phyloP scores from a whole-genome alignment of 1,284 basidiomycete species.

The Leucoagaricus sp. region DNA sequence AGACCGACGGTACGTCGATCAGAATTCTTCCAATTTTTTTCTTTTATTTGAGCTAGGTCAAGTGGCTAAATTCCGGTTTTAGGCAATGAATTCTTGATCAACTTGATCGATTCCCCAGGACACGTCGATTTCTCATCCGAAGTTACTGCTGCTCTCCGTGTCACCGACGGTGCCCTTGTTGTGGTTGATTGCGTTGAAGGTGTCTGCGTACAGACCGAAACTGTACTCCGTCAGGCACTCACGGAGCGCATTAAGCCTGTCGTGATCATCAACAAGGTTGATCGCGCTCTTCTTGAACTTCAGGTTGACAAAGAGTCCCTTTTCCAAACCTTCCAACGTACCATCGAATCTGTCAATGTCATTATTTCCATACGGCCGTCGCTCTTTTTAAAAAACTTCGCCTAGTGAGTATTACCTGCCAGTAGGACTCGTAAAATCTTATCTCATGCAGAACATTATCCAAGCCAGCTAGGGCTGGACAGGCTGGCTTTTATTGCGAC shows the following conservation, averaged over 20 bases:
- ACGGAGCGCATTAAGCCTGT: slow-evolving; percentile 99
- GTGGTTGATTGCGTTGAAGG: slow-evolving; percentile 99
- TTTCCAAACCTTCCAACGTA: slow-evolving; percentile 97
- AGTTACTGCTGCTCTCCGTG: slow-evolving; percentile 99
- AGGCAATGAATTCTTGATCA: slow-evolving; percentile 99
- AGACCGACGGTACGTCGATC: slow-evolving; percentile 78
- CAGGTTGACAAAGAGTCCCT: slow-evolving; percentile 98
- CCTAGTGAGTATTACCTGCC: no score
- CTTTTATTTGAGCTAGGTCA: no score
- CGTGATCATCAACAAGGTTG: slow-evolving; percentile 99
- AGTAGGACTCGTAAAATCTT: no score
- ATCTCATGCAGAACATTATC: no score
- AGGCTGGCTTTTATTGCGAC: no score
- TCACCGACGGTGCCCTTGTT: slow-evolving; percentile 98
- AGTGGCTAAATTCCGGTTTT: slow-evolving; percentile 23
- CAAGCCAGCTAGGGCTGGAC: no score
- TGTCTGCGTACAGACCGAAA: slow-evolving; percentile 99
- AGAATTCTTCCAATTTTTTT: no score
- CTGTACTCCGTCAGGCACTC: slow-evolving; percentile 96
- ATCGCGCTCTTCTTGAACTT: slow-evolving; percentile 98
- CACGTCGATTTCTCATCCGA: slow-evolving; percentile 99
- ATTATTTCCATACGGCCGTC: slow-evolving; percentile 99
- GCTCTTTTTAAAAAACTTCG: no score
- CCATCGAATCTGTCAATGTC: slow-evolving; percentile 98
- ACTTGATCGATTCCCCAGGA: slow-evolving; percentile 99